These are phyloP conservation scores for Termitomyces titanicus DNA, from an alignment of 768 basidiomycete species.

Conservation along the genomic window DNA sequence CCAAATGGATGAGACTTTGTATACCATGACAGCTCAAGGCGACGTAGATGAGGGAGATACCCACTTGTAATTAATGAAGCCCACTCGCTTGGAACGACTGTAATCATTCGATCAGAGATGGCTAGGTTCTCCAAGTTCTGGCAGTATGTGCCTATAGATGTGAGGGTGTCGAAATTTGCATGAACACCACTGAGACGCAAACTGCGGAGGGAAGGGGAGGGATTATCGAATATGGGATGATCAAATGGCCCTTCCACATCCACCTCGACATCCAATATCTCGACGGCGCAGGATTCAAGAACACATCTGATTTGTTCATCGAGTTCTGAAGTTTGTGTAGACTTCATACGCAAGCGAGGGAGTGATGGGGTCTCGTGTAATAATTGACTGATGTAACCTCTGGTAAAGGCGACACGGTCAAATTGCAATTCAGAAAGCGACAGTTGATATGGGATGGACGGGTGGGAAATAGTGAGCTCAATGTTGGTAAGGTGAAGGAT, in stretches of 20 bases:
- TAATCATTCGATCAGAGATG: slow-evolving; percentile 35
- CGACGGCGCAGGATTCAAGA: slow-evolving; percentile 37
- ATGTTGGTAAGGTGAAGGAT: slow-evolving; percentile 40
- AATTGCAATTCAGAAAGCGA: slow-evolving; percentile 36
- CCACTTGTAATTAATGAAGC: slow-evolving; percentile 32
- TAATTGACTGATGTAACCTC: slow-evolving; percentile 39
- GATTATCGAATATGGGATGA: slow-evolving; percentile 29
- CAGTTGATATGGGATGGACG: slow-evolving; percentile 30
- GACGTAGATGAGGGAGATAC: slow-evolving; percentile 28
- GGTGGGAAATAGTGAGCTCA: slow-evolving; percentile 38
- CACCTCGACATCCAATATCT: slow-evolving; percentile 41
- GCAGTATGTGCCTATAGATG: slow-evolving; percentile 30
- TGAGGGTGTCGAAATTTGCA: slow-evolving; percentile 33
- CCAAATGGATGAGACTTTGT: slow-evolving; percentile 36
- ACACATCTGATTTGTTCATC: slow-evolving; percentile 39
- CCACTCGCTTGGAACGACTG: slow-evolving; percentile 40
- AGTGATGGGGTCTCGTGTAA: slow-evolving; percentile 33
- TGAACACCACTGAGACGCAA: slow-evolving; percentile 41
- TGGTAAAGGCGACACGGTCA: slow-evolving; percentile 38
- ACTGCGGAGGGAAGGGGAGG: slow-evolving; percentile 28
- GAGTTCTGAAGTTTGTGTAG: slow-evolving; percentile 27
- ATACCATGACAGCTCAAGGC: slow-evolving; percentile 34
- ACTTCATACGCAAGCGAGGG: slow-evolving; percentile 33
- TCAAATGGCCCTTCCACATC: slow-evolving; percentile 20
- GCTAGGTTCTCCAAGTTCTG: slow-evolving; percentile 35